phyloP scores from a whole-genome alignment of 2,329 filamentous ascomycete species.

The Magnaporthiopsis incrustans region DNA sequence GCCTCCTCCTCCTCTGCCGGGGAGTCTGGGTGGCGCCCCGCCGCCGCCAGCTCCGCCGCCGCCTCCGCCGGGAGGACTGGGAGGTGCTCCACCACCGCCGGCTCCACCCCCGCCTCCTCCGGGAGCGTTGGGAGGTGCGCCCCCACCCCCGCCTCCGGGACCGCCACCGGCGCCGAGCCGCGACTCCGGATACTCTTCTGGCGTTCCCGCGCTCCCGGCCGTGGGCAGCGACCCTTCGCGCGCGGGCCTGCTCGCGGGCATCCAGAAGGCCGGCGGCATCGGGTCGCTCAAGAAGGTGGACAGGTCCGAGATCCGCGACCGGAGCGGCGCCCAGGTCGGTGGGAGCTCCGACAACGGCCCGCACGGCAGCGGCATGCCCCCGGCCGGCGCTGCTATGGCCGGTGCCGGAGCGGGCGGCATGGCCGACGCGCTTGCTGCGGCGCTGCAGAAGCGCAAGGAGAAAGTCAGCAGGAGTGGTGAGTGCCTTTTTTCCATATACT shows the following conservation, averaged over 20 bases:
- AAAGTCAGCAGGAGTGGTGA: conserved; percentile 94
- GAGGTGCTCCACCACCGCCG: conserved; percentile 25
- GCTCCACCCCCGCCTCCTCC: conserved; percentile 25
- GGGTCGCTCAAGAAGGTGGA: conserved; percentile 69
- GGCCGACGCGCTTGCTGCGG: conserved; percentile 74
- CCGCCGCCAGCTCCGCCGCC: conserved; percentile 41
- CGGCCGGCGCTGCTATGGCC: conserved; percentile 41
- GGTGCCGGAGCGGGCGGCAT: conserved; percentile 59
- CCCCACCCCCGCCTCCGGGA: conserved; percentile 31
- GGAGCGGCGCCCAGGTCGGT: conserved; percentile 54
- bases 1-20: conserved; percentile 31
- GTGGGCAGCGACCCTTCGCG: conserved; percentile 36
- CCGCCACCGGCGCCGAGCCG: conserved; percentile 48
- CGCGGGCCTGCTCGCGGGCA: conserved; percentile 60
- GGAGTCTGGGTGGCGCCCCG: conserved; percentile 17
- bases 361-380: conserved; percentile 41
- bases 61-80: conserved; percentile 24
- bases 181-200: conserved; percentile 50
- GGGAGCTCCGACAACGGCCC: conserved; percentile 36
- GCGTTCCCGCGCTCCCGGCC: conserved; percentile 36
- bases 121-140: conserved; percentile 21
- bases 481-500: conserved; percentile 28
- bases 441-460: conserved; percentile 75
- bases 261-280: conserved; percentile 61
- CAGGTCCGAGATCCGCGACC: conserved; percentile 59